Evolutionary conservation across 2,329 filamentous ascomycete genomes (phyloP), one percentile per base, ranked within the genome.

Genomic region (Xylaria sp.): DNA sequence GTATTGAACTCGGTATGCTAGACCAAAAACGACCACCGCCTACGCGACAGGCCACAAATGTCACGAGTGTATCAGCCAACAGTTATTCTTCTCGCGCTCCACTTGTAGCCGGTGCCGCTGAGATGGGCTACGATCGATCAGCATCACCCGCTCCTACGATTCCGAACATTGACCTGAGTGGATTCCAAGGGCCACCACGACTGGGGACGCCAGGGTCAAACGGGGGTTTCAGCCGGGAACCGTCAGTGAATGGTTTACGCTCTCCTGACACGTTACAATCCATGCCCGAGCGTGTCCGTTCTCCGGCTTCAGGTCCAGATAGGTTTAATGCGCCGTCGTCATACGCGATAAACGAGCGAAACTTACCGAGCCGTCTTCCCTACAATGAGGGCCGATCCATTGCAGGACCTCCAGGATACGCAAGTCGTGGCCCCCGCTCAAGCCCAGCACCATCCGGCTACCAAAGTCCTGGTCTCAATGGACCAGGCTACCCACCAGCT

Each of bases 81-180:
- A 92, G 86, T 76, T 91, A 89, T 76, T 87, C 85, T 13, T 89
- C 91, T 2, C 88, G 90, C 69, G 86, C 88, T 8, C 88, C 91
- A 0, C 84, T 93, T 6, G 80, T 92, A 46, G 80, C 82, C 20
- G 84, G 87, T 68, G 89, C 90, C 6, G 85, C 86, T 39, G 84
- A 86, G 7, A 91, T 91, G 87, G 89, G 89, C 23, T 86, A 85
- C 75, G 77, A 76, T 25, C 78, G 81, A 48, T 72, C 81, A 7
- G 76, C 77, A 4, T 82, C 82, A 1, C 81, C 81, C 1, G 79
- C 76, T 5, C 80, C 82, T 39, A 74, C 79, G 39, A 63, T 83
- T 12, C 79, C 82, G n/a, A 70, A 73, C 7, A 67, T 80, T 31
- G 76, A 79, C 44, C 41, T 77, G 20, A 73, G 66, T 68, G 73